Conservation (phyloP, 208 protist genomes). For the Trichomonas tenax region DNA sequence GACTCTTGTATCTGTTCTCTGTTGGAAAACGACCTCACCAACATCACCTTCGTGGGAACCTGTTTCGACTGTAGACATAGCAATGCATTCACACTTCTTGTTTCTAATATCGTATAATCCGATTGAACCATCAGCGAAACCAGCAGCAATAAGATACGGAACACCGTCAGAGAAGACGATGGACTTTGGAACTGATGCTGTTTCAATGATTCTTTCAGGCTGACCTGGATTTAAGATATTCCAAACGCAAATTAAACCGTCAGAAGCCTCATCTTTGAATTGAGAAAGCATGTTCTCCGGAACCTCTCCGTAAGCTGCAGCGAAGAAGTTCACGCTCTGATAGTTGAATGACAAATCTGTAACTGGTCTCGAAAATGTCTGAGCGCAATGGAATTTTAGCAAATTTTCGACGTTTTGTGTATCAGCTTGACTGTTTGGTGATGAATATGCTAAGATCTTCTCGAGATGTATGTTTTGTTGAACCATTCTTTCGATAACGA, state of each 20-base stretch:
- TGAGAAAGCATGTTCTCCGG: not conserved
- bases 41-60: not conserved
- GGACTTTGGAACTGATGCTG: not conserved
- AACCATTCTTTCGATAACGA: slow-evolving; percentile 9
- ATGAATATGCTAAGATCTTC: not conserved
- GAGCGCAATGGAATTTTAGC: not conserved
- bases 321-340: not conserved
- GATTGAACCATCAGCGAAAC: not conserved
- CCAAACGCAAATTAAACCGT: not conserved
- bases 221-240: not conserved
- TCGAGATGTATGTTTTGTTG: slow-evolving; percentile 8
- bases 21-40: not conserved
- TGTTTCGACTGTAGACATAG: not conserved
- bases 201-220: not conserved
- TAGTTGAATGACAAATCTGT: not conserved
- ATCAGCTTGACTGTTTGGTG: not conserved
- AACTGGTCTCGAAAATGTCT: not conserved
- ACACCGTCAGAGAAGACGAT: not conserved
- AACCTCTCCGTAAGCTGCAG: not conserved
- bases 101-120: not conserved
- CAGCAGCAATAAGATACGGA: not conserved
- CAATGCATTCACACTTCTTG: slow-evolving; percentile 10
- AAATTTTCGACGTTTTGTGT: not conserved
- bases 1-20: not conserved
- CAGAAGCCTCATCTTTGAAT: not conserved